Percentiles rank a stretch among this genome's conserved stretches.
These are phyloP conservation scores for Penicillium sp. DNA, from an alignment of 2,329 filamentous ascomycete genomes.

Conservation along the genomic window DNA sequence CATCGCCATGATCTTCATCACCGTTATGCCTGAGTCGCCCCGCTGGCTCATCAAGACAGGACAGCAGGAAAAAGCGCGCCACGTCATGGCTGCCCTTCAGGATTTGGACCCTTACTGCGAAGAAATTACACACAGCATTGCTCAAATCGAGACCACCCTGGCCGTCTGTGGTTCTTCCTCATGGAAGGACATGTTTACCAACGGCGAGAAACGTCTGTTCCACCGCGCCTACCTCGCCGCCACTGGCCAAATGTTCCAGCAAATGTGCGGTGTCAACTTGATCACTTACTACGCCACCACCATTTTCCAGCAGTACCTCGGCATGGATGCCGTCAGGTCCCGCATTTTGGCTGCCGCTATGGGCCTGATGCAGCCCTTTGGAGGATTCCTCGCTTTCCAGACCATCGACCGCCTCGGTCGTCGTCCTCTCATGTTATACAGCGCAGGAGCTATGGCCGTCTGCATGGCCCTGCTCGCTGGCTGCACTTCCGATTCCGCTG, in stretches of 20 bases:
- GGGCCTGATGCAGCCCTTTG: slow-evolving; percentile 35
- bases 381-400: slow-evolving; percentile 46
- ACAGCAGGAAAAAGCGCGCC: slow-evolving; percentile 31
- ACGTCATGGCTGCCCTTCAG: slow-evolving; percentile 41
- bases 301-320: slow-evolving; percentile 39
- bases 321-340: slow-evolving; percentile 19
- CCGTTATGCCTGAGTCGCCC: slow-evolving; percentile 40
- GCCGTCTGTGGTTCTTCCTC: slow-evolving; percentile 35
- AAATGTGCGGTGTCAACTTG: slow-evolving; percentile 39
- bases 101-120: slow-evolving; percentile 43
- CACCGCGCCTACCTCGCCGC: slow-evolving; percentile 35
- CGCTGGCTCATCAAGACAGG: slow-evolving; percentile 49
- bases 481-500: slow-evolving; percentile 42
- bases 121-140: slow-evolving; percentile 38
- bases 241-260: slow-evolving; percentile 36
- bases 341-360: slow-evolving; percentile 32
- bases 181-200: slow-evolving; percentile 39
- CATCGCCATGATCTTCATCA: slow-evolving; percentile 34
- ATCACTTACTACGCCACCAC: slow-evolving; percentile 38
- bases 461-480: slow-evolving; percentile 47
- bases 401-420: slow-evolving; percentile 45
- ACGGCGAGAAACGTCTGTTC: slow-evolving; percentile 36
- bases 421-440: slow-evolving; percentile 35
- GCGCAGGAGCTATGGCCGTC: slow-evolving; percentile 28
- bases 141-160: slow-evolving; percentile 43